Conservation (phyloP, 768 basidiomycete species). For the Lactifluus piperatus region DNA sequence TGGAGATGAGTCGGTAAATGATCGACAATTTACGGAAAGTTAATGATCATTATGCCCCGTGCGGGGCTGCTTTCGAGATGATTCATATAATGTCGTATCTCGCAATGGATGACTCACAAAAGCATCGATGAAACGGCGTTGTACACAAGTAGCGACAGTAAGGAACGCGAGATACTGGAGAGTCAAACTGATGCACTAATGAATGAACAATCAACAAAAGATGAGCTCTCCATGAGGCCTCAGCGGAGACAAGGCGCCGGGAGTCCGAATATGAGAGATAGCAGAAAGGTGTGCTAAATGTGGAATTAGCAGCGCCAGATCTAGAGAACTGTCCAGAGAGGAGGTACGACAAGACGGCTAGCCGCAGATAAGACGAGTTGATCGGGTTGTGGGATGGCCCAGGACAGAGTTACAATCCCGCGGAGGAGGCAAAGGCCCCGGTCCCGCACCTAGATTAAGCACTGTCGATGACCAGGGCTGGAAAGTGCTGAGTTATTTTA, state of each 20-base stretch:
- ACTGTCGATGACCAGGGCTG: neutral
- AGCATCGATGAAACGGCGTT: constrained; percentile 16
- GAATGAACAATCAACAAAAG: neutral
- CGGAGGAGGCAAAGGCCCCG: neutral
- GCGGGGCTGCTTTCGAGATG: neutral
- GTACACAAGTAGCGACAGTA: neutral
- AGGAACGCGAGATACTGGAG: neutral
- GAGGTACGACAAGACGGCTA: neutral
- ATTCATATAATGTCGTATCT: neutral
- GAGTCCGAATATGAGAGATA: neutral
- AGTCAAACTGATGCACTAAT: neutral
- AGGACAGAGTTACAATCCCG: neutral
- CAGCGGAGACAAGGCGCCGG: constrained; percentile 3
- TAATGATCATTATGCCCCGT: neutral
- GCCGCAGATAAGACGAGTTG: neutral
- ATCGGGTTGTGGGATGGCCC: neutral
- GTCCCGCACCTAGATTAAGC: neutral
- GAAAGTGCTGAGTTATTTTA: neutral
- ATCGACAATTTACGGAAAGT: constrained; percentile 12
- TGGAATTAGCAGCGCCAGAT: neutral
- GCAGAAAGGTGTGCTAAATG: neutral
- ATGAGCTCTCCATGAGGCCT: neutral
- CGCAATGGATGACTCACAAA: neutral
- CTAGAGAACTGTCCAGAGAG: neutral
- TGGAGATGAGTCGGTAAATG: neutral